These are phyloP conservation scores for Sambucus nigra DNA, from an alignment of 129 eudicot genomes.

Conservation along the genomic window DNA sequence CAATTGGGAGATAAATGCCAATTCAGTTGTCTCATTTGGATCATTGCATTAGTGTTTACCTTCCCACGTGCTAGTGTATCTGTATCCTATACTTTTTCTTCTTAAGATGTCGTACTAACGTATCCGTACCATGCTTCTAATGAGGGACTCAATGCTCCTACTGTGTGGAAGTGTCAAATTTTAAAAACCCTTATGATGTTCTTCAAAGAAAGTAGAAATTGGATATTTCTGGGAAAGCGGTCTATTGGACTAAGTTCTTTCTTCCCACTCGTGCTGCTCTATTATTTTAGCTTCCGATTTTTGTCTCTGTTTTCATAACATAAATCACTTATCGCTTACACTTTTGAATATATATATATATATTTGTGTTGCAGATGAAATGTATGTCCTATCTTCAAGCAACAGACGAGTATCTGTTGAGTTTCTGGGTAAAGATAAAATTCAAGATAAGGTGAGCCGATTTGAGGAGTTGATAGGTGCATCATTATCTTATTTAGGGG, in stretches of 20 bases:
- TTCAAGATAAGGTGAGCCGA: slow-evolving; percentile 65
- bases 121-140: no score
- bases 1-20: no score
- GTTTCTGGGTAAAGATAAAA: slow-evolving; percentile 74
- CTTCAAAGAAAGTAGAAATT: no score
- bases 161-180: no score
- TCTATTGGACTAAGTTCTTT: background rate
- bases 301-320: background rate
- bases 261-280: background rate
- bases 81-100: no score
- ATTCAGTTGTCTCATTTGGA: no score
- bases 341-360: background rate
- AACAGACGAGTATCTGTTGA: slow-evolving; percentile 65
- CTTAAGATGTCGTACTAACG: no score
- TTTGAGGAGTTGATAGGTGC: slow-evolving; percentile 77
- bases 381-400: slow-evolving; percentile 88
- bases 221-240: no score
- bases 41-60: no score
- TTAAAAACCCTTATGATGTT: no score
- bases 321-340: background rate
- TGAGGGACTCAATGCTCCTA: no score
- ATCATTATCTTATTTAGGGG: slow-evolving; percentile 74
- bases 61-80: no score
- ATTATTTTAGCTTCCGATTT: background rate
- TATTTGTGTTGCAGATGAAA: slow-evolving; percentile 55